phyloP scores from a whole-genome alignment of 805 yeast species.

The Wickerhamiella occidentalis region DNA sequence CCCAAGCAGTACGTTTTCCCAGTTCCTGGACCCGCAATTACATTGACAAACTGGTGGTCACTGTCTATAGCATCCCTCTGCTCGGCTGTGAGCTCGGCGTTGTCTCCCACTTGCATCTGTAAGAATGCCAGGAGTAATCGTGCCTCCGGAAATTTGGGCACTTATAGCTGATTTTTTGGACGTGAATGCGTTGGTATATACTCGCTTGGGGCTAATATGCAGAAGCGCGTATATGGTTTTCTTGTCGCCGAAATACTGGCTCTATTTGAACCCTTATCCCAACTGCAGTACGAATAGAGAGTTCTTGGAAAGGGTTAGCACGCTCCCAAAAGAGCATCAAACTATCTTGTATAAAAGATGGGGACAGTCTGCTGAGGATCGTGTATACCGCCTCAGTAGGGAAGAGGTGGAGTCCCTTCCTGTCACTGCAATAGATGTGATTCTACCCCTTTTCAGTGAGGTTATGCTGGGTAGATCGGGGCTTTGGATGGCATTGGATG shows the following conservation, averaged over 20 bases:
- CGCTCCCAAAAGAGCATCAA: background rate
- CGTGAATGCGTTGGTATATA: background rate
- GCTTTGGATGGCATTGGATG: background rate
- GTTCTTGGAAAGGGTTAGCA: background rate
- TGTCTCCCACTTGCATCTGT: background rate
- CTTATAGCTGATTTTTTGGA: background rate
- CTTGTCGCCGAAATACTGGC: background rate
- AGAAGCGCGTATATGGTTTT: background rate
- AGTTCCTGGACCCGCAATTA: conserved; percentile 57
- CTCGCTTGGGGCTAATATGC: background rate
- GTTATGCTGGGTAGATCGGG: conserved; percentile 5
- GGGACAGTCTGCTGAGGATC: background rate
- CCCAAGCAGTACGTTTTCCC: conserved; percentile 77
- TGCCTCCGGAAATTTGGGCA: background rate
- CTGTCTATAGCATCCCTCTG: conserved; percentile 37
- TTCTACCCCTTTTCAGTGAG: conserved; percentile 1
- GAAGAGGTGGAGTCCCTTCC: background rate
- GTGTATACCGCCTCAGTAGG: background rate
- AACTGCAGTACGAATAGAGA: background rate
- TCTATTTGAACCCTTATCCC: background rate
- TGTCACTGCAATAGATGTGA: background rate
- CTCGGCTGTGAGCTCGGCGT: conserved; percentile 28
- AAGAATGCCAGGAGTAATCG: background rate
- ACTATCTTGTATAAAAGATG: background rate
- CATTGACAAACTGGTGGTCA: conserved; percentile 36